phyloP scores from a whole-genome alignment of 352 stramenopile species.

The Pythium dissimile region DNA sequence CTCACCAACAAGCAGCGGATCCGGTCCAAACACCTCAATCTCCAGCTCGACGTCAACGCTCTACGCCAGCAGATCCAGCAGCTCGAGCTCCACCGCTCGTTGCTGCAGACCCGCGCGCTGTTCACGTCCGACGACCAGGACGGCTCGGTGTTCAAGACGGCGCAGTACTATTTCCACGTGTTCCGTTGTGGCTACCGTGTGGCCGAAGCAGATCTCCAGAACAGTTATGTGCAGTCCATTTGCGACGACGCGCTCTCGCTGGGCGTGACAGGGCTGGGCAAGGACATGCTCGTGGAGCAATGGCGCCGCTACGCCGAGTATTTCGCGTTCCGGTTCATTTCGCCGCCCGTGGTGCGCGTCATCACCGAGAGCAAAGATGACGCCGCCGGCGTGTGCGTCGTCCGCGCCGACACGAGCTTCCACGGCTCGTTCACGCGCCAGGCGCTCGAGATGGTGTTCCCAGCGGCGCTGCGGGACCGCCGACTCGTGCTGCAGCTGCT shows the following conservation, averaged over 20 bases:
- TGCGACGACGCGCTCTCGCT: background rate
- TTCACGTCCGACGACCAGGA: background rate
- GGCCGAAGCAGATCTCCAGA: background rate
- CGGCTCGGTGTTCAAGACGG: background rate
- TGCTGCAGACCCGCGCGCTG: background rate
- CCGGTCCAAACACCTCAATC: conserved; percentile 1
- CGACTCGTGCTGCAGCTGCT: background rate
- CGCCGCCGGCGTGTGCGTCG: background rate
- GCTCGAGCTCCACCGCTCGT: background rate
- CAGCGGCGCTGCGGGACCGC: background rate
- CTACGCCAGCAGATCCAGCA: background rate
- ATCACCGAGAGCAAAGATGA: background rate
- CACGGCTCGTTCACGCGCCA: conserved; percentile 1
- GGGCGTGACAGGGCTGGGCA: conserved; percentile 8
- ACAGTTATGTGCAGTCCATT: background rate
- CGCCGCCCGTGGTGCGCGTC: background rate
- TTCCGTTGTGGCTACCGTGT: conserved; percentile 1
- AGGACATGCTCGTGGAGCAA: conserved; percentile 13
- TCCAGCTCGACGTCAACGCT: conserved; percentile 9
- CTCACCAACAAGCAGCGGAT: background rate
- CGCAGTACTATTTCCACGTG: background rate
- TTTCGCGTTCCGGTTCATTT: conserved; percentile 2
- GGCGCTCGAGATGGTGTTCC: conserved; percentile 8
- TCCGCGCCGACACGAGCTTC: background rate
- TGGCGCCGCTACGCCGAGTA: conserved; percentile 16